Percentiles rank a stretch among this genome's conserved stretches.
phyloP scores from a whole-genome alignment of 768 basidiomycete genomes.

The Phanerochaete carnosa region DNA sequence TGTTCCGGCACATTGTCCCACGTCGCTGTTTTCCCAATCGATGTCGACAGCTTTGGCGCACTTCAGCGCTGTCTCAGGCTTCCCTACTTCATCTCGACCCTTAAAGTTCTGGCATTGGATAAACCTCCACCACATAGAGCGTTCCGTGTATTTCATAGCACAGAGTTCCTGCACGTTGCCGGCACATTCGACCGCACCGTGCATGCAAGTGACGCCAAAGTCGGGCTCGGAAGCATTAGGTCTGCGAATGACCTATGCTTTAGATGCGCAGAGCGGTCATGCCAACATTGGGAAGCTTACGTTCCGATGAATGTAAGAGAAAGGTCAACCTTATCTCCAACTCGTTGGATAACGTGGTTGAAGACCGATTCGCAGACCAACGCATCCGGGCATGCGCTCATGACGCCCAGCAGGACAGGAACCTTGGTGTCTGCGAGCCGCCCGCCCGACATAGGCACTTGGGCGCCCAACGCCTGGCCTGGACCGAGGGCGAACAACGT shows the following conservation, averaged over 20 bases:
- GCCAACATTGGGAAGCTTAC: slow-evolving; percentile 39
- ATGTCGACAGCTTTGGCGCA: slow-evolving; percentile 66
- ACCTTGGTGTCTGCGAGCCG: slow-evolving; percentile 35
- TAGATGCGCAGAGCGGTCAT: neutral
- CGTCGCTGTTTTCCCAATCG: slow-evolving; percentile 62
- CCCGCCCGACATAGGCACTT: slow-evolving; percentile 10
- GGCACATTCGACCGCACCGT: slow-evolving; percentile 78
- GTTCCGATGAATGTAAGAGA: slow-evolving; percentile 70
- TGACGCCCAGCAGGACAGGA: slow-evolving; percentile 54
- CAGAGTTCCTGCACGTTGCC: slow-evolving; percentile 92
- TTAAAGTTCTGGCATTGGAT: slow-evolving; percentile 77
- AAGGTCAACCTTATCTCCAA: slow-evolving; percentile 62
- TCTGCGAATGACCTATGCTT: slow-evolving; percentile 32
- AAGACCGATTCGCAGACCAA: slow-evolving; percentile 76
- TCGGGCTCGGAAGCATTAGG: slow-evolving; percentile 59
- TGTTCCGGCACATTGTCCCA: slow-evolving; percentile 55
- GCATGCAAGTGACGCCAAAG: slow-evolving; percentile 80
- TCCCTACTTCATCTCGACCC: slow-evolving; percentile 62
- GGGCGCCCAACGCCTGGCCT: slow-evolving; percentile 1
- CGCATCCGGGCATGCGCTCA: slow-evolving; percentile 81
- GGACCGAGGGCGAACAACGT: neutral
- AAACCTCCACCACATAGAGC: slow-evolving; percentile 77
- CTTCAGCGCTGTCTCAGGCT: slow-evolving; percentile 53
- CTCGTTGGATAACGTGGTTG: slow-evolving; percentile 63
- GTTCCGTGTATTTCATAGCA: slow-evolving; percentile 54